Percentiles rank a stretch among this genome's conserved stretches.
Conservation (phyloP, 2,329 filamentous ascomycete genomes). For the Chrysoporthe cubensis region DNA sequence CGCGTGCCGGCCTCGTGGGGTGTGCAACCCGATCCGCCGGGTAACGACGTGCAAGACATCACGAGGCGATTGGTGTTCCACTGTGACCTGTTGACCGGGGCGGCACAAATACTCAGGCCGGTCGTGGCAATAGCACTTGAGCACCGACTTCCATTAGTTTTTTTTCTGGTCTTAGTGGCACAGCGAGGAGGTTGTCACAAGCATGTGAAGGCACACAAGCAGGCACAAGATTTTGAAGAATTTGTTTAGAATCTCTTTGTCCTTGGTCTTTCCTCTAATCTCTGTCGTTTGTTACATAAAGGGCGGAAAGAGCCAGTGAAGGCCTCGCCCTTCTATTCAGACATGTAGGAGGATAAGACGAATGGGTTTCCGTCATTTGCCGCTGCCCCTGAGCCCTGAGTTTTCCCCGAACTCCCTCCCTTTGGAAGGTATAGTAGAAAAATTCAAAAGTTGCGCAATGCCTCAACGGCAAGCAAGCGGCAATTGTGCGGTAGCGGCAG, state of each 20-base stretch:
- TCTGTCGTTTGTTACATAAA: conserved; percentile 14
- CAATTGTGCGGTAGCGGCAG: conserved; percentile 22
- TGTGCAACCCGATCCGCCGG: no score
- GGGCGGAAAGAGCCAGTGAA: conserved; percentile 20
- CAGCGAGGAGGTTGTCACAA: not conserved
- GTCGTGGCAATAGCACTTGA: not conserved
- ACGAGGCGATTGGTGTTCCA: not conserved
- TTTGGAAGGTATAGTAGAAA: not conserved
- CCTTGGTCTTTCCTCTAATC: not conserved
- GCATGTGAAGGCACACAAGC: not conserved
- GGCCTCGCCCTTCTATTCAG: conserved; percentile 18
- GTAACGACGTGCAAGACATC: not conserved
- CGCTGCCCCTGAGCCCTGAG: conserved; percentile 1
- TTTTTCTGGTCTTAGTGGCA: not conserved
- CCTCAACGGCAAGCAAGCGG: conserved; percentile 15
- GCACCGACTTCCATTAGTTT: not conserved
- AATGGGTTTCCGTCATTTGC: not conserved
- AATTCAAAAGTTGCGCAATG: not conserved
- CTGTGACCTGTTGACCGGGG: not conserved
- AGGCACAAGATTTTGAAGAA: not conserved
- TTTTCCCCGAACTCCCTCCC: not conserved
- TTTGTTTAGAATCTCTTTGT: conserved; percentile 11
- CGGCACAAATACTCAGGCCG: not conserved
- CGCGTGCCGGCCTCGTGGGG: no score
- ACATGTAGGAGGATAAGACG: conserved; percentile 12